Conservation (phyloP, 2,329 filamentous ascomycete genomes). For the Pseudomassariella vexata region DNA sequence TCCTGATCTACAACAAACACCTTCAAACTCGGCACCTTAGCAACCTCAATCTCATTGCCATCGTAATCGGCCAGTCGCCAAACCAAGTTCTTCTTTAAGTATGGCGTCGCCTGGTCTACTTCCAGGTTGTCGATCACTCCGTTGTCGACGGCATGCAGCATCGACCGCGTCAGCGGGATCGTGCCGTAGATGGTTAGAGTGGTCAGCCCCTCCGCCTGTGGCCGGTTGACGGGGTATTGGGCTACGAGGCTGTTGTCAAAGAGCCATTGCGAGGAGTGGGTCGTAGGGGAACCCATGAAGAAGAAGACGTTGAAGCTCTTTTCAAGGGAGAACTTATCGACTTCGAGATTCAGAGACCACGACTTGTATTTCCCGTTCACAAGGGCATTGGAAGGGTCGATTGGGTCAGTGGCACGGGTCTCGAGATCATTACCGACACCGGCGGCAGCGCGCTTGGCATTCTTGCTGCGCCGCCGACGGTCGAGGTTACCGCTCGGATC, state of each 20-base stretch:
- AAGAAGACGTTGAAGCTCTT: constrained; percentile 1
- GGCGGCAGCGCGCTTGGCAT: constrained; percentile 2
- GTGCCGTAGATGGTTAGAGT: constrained; percentile 5
- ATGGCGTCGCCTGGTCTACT: constrained; percentile 2
- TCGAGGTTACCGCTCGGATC: constrained; percentile 2
- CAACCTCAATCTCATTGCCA: constrained; percentile 1
- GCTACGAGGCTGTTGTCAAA: constrained; percentile 3
- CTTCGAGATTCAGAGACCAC: constrained; percentile 5
- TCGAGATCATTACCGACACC: no score
- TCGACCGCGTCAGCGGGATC: constrained; percentile 4
- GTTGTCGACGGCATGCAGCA: constrained; percentile 3
- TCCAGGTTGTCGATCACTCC: constrained; percentile 3
- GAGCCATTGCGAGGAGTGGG: neutral
- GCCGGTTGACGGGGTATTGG: constrained; percentile 3
- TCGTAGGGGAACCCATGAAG: constrained; percentile 3
- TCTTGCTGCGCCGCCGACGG: neutral
- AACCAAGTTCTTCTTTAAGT: constrained; percentile 2
- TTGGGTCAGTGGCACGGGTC: no score
- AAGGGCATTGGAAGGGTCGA: constrained; percentile 2
- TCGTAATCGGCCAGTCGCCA: constrained; percentile 2
- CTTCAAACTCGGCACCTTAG: constrained; percentile 1
- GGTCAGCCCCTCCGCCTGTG: neutral
- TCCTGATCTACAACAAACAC: constrained; percentile 3
- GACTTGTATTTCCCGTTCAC: constrained; percentile 6
- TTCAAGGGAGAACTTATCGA: constrained; percentile 5